Percentiles rank a stretch among this genome's conserved stretches.
These are phyloP conservation scores for Mycena metata DNA, from an alignment of 768 basidiomycete species.

Conservation along the genomic window DNA sequence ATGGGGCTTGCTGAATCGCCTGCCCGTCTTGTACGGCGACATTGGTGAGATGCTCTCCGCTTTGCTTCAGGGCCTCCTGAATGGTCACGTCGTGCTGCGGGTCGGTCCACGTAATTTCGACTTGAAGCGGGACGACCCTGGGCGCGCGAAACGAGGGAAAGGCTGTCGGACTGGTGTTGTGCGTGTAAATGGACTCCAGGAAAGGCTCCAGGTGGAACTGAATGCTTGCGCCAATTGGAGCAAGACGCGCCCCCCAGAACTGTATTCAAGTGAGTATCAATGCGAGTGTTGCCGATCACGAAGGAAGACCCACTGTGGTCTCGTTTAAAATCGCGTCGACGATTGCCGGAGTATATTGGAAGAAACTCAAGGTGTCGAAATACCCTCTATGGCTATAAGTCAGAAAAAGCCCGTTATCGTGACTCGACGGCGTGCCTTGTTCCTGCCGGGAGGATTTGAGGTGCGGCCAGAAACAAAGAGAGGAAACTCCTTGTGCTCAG, in stretches of 20 bases:
- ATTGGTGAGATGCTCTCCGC: conserved; percentile 40
- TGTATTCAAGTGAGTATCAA: conserved; percentile 33
- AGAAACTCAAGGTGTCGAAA: conserved; percentile 62
- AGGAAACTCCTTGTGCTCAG: conserved; percentile 56
- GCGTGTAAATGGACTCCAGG: conserved; percentile 53
- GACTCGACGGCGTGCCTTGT: conserved; percentile 37
- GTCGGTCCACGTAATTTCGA: conserved; percentile 44
- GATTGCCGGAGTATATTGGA: conserved; percentile 50
- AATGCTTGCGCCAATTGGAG: conserved; percentile 49
- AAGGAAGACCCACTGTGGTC: conserved; percentile 49
- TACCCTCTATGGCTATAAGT: conserved; percentile 41
- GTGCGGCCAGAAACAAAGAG: conserved; percentile 54
- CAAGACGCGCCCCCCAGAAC: conserved; percentile 59
- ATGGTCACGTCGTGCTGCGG: conserved; percentile 41
- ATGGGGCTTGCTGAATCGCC: conserved; percentile 47
- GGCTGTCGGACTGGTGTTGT: conserved; percentile 54
- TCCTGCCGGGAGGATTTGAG: conserved; percentile 50
- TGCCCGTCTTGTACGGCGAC: conserved; percentile 45
- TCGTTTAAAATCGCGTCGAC: conserved; percentile 62
- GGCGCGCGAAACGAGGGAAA: conserved; percentile 55
- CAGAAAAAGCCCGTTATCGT: background rate
- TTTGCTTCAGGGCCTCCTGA: conserved; percentile 46
- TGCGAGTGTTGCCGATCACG: background rate
- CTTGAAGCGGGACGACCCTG: conserved; percentile 45
- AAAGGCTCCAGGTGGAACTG: conserved; percentile 68